phyloP scores from a whole-genome alignment of 306 rosid species.

The Calophaca sinica region DNA sequence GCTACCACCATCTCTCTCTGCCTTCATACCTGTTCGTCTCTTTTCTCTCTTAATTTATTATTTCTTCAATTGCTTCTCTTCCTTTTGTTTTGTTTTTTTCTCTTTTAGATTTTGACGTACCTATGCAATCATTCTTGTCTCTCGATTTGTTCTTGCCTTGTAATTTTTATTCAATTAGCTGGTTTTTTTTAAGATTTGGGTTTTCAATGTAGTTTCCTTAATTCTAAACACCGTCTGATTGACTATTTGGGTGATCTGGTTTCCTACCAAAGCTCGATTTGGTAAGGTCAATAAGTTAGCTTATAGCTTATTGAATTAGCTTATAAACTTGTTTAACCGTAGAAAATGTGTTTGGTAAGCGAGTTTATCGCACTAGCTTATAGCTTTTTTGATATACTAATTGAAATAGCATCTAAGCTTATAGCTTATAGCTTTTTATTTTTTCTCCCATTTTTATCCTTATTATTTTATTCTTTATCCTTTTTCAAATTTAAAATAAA shows the following conservation, averaged over 20 bases:
- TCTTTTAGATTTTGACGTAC: conserved; percentile 26
- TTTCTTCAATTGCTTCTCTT: conserved; percentile 40
- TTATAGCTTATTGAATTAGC: no score
- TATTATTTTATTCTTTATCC: no score
- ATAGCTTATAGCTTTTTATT: no score
- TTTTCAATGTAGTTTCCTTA: conserved; percentile 35
- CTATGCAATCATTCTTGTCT: conserved; percentile 4
- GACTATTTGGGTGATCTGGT: not conserved
- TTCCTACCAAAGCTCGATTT: not conserved
- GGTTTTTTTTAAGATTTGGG: conserved; percentile 25
- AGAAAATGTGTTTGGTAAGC: no score
- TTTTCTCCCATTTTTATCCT: no score
- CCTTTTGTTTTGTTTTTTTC: not conserved
- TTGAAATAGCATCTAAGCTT: no score
- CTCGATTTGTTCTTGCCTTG: not conserved
- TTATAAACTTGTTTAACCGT: no score
- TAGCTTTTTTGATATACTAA: no score
- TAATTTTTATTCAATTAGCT: conserved; percentile 23
- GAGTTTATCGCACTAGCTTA: no score
- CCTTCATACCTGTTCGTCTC: conserved; percentile 81
- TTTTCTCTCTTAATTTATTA: not conserved
- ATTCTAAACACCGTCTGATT: conserved; percentile 15
- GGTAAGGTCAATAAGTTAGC: no score
- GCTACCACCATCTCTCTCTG: conserved; percentile 93
- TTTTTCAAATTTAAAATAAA: no score